Base-by-base conservation (phyloP, 768 basidiomycete species). In the Rhizopogon vesiculosus region DNA sequence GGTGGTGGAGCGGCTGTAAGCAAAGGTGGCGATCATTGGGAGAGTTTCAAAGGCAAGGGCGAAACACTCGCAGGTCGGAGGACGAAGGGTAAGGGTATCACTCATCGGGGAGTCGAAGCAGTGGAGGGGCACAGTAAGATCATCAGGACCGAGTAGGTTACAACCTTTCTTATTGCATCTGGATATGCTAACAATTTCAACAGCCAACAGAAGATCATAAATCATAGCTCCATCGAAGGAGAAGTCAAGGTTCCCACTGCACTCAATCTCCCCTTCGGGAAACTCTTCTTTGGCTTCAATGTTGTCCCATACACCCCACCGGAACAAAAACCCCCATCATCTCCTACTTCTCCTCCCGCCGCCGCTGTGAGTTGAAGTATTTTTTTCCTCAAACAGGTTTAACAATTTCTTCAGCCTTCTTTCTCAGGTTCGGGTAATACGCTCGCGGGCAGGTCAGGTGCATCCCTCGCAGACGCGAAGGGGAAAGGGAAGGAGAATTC, bases 271-370 rank as follows among this genome's bases (percentile, higher is more conserved):
- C 94, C 97, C 0, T 87, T 89, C 60, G 97, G 97, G 12, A 89
- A 97, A 61, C 77, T 99, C 18, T 99, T 99, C 78, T 98, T 99
- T 65, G 97, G 97, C 9, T 99, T 88, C 74, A 89, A 90, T 57
- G 81, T 91, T 55, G 74, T 82, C 2, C 77, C 88, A 1, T 91
- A 91, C 66, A 76, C 72, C 3, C 83, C 84, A 7, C 80, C 85
- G 5, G 66, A 73, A 43, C 61, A 57, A 4, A 55, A 56, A n/a
- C 15, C 67, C 35, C 55, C 73, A 31, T 57, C 33, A 15, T 55
- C 66, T 59, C 50, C 75, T 45, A 39, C 70, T 64, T 57, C 72
- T 62, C 58, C 69, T 49, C 61, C 67, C 18, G 62, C 62, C 51
- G 55, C 67, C 31, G 56, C 72, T 19, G 64, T 76, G 45, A 62